These are phyloP conservation scores for Medicago truncatula DNA, from an alignment of 306 rosid genomes.

Conservation along the genomic window DNA sequence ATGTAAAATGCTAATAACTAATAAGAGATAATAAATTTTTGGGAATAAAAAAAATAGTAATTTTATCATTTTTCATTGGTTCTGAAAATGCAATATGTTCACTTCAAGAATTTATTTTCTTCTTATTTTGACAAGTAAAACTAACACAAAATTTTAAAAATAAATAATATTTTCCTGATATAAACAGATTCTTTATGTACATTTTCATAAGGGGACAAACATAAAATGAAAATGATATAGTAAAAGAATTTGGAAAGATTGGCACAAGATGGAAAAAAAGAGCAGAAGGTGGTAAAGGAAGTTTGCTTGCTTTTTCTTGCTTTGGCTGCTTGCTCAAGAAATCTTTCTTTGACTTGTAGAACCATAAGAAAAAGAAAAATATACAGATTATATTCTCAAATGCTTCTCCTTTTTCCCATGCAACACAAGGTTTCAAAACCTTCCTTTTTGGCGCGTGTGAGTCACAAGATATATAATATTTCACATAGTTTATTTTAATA, in stretches of 20 bases:
- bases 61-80: no score
- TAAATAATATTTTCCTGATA: no score
- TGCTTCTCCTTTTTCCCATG: slow-evolving; percentile 46
- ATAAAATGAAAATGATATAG: slow-evolving; percentile 41
- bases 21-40: no score
- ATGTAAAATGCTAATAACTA: no score
- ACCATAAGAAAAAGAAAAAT: slow-evolving; percentile 41
- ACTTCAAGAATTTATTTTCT: no score
- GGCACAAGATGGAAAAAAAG: slow-evolving; percentile 44
- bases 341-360: slow-evolving; percentile 84
- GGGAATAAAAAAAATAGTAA: no score
- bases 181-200: slow-evolving; percentile 2
- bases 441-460: slow-evolving; percentile 42
- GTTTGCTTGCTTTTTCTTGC: slow-evolving; percentile 65
- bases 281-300: slow-evolving; percentile 48
- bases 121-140: no score
- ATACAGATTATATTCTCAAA: slow-evolving; percentile 49
- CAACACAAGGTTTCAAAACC: slow-evolving; percentile 39
- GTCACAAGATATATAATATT: slow-evolving; percentile 5
- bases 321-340: slow-evolving; percentile 78
- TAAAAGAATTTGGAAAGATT: slow-evolving; percentile 65
- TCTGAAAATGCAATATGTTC: no score
- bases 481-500: background rate
- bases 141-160: no score
- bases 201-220: slow-evolving; percentile 19